Conservation (phyloP, 2,329 filamentous ascomycete species). For the Didymella segeticola region DNA sequence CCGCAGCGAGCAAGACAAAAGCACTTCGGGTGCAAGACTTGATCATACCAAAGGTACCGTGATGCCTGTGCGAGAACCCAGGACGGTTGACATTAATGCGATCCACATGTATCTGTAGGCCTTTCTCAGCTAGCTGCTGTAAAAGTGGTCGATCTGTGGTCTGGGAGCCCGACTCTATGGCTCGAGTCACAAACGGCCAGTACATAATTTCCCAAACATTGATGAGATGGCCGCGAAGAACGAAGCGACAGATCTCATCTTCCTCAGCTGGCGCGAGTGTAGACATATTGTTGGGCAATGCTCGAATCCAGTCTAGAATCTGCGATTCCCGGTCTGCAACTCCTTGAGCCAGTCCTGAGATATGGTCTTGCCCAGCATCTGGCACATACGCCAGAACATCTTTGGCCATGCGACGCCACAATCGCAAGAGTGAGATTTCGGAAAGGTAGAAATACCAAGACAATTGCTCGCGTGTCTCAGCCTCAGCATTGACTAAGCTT, state of each 20-base stretch:
- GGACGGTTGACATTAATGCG: neutral
- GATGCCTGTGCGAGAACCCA: conserved; percentile 10
- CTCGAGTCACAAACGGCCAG: neutral
- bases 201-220: conserved; percentile 1
- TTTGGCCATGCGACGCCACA: conserved; percentile 1
- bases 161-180: neutral
- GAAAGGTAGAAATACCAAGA: conserved; percentile 18
- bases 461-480: neutral
- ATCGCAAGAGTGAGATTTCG: conserved; percentile 14
- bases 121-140: neutral
- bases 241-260: conserved; percentile 2
- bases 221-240: conserved; percentile 1
- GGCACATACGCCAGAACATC: neutral
- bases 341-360: neutral
- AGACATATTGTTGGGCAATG: neutral
- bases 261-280: neutral
- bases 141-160: neutral
- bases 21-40: conserved; percentile 12
- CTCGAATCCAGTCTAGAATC: neutral
- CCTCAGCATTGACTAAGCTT: neutral
- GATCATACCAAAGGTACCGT: conserved; percentile 17
- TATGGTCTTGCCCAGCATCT: neutral
- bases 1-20: conserved; percentile 11
- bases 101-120: neutral
- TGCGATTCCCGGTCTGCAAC: neutral